These are phyloP conservation scores for Verticillium alfalfae DNA, from an alignment of 2,329 filamentous ascomycete species.

Conservation along the genomic window DNA sequence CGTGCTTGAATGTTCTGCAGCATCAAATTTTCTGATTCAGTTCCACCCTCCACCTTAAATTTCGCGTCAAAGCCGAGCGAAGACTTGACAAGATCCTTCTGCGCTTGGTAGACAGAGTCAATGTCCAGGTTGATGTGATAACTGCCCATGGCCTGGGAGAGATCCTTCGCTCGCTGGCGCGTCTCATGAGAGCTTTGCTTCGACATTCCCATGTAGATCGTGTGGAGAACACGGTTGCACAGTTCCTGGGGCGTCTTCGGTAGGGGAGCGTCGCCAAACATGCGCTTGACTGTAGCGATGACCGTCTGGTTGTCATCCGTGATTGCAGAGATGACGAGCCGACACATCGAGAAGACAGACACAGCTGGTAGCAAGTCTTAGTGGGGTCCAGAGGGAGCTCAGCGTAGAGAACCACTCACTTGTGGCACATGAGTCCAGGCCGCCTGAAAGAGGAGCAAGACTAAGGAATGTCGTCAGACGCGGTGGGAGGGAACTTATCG, in stretches of 20 bases:
- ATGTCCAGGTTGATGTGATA: conserved; percentile 73
- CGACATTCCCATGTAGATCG: conserved; percentile 65
- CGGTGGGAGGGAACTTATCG: not conserved
- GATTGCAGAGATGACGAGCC: conserved; percentile 48
- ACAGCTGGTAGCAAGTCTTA: conserved; percentile 13
- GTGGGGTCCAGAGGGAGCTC: too few relatives aligned
- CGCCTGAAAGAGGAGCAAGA: conserved; percentile 41
- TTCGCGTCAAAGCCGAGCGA: conserved; percentile 51
- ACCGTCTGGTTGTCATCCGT: conserved; percentile 31
- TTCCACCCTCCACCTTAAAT: conserved; percentile 60
- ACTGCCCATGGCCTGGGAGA: conserved; percentile 58
- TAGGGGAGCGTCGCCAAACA: conserved; percentile 25
- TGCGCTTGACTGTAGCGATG: conserved; percentile 29
- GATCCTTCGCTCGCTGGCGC: conserved; percentile 55
- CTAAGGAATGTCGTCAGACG: not conserved
- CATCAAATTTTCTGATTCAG: conserved; percentile 54
- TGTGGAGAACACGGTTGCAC: conserved; percentile 35
- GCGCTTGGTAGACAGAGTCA: conserved; percentile 57
- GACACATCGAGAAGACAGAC: conserved; percentile 43
- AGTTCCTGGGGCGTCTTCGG: conserved; percentile 54
- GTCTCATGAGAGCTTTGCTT: conserved; percentile 64
- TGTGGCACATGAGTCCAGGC: conserved; percentile 55
- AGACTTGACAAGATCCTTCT: conserved; percentile 52
- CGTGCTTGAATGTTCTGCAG: conserved; percentile 63
- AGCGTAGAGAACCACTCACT: conserved; percentile 1